These are phyloP conservation scores for Populus ilicifolia DNA, from an alignment of 345 rosid genomes.

Conservation along the genomic window DNA sequence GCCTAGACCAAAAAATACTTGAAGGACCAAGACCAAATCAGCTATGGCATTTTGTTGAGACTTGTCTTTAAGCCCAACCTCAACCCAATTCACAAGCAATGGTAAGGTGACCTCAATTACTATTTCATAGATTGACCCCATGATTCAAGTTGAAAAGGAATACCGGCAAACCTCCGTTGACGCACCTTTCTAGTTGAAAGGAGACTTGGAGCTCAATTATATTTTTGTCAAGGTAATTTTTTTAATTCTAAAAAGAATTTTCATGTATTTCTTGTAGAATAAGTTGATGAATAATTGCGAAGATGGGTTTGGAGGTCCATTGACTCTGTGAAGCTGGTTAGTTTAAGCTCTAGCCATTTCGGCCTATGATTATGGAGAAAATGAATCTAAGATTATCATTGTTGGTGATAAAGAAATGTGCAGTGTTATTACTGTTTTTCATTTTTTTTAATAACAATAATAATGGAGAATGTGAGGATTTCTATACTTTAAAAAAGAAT, in stretches of 20 bases:
- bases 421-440: too few species aligned
- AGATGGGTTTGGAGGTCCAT: background rate
- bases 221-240: background rate
- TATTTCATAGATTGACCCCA: background rate
- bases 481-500: too few species aligned
- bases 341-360: too few species aligned
- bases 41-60: background rate
- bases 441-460: too few species aligned
- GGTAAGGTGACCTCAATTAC: background rate
- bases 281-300: too few species aligned
- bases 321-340: background rate
- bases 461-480: too few species aligned
- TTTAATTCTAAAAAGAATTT: too few species aligned
- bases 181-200: too few species aligned
- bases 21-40: background rate
- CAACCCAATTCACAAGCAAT: background rate
- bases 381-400: too few species aligned
- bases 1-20: background rate
- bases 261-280: too few species aligned
- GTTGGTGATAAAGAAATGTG: background rate
- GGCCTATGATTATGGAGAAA: background rate
- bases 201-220: background rate
- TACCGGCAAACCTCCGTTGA: too few species aligned
- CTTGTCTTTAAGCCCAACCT: background rate
- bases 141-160: too few species aligned